Base-by-base conservation (phyloP, 345 rosid species). In the Cochlearia excelsa region DNA sequence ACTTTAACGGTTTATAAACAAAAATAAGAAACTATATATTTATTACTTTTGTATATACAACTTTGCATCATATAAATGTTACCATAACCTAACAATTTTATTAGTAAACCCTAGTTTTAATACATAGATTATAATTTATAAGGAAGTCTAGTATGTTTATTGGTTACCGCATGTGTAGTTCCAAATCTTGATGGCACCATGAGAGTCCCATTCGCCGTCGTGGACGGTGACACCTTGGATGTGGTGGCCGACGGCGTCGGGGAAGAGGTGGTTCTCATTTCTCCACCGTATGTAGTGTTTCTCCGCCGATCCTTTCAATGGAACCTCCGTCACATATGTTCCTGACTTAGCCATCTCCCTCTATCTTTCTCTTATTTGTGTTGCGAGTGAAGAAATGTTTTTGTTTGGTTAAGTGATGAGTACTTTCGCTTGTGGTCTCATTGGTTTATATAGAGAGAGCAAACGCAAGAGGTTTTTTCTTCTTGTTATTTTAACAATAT, bases 141-240 rank as follows among this genome's bases (percentile, higher is more conserved):
- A 33, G 28, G 39, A 30, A 10, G 2, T 40, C 8, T 47, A 26
- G 30, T 23, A 16, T 16, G 23, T 16, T 16, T 16, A 16, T 16
- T 16, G 23, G 23, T 28, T 70, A 70, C 74, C 74, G 44, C 69
- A 63, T 10, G 74, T 70, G 48, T 63, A 70, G 59, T 70, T 70
- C 74, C 74, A 70, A 44, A 57, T 63, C 43, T 70, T 70, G 65
- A 70, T 57, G 59, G 74, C 64, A 35, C 74, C 74, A 63, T 70
- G 74, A 28, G 74, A 63, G 54, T 70, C 74, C 69, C 74, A 63
- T 57, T 70, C 60, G 9, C 69, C 74, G 8, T 70, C 74, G 48
- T 70, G 74, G 58, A 70, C 1, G 49, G 74, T 70, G 54, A 70
- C 74, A 56, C 23, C 23, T 16, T 16, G 23, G 23, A 16, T 16